Conservation (phyloP, 148 eudicot species). For the Vaccinium darrowii region DNA sequence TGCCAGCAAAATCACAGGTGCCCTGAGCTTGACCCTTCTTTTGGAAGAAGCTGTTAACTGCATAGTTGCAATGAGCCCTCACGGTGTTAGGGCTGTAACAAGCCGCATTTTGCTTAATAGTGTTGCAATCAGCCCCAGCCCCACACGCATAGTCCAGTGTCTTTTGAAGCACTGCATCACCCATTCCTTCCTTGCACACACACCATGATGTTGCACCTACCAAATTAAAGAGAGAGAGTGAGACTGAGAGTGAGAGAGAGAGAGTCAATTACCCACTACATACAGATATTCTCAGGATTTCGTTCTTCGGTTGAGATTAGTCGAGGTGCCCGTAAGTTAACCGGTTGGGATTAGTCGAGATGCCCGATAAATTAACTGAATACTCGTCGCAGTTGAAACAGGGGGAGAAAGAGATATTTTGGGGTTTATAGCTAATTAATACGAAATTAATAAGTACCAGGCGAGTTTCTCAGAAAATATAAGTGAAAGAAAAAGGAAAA, state of each 20-base stretch:
- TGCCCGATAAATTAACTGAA: too few species aligned
- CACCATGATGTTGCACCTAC: conserved; percentile 60
- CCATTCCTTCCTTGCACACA: conserved; percentile 62
- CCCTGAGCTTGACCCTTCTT: conserved; percentile 49
- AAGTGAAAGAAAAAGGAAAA: too few species aligned
- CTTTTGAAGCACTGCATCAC: conserved; percentile 49
- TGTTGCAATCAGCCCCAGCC: conserved; percentile 80
- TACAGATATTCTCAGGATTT: too few species aligned
- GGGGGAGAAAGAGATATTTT: too few species aligned
- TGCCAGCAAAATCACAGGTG: conserved; percentile 70
- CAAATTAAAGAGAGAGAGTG: background rate
- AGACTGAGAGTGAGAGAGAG: background rate
- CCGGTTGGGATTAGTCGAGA: too few species aligned
- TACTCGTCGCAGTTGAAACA: too few species aligned
- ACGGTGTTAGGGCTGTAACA: conserved; percentile 71
- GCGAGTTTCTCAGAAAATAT: too few species aligned
- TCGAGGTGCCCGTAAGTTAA: too few species aligned
- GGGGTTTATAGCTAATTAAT: too few species aligned
- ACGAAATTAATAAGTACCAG: too few species aligned
- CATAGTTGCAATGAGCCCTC: conserved; percentile 67
- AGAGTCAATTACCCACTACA: too few species aligned
- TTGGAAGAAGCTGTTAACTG: conserved; percentile 80
- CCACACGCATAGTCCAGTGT: conserved; percentile 89
- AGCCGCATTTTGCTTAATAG: conserved; percentile 42
- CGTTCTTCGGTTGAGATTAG: too few species aligned